A percentile compares a stretch with the other conserved stretches of the same genome.
Evolutionary conservation across 2,329 filamentous ascomycete species (phyloP).

Genomic region (Alternaria ethzedia): DNA sequence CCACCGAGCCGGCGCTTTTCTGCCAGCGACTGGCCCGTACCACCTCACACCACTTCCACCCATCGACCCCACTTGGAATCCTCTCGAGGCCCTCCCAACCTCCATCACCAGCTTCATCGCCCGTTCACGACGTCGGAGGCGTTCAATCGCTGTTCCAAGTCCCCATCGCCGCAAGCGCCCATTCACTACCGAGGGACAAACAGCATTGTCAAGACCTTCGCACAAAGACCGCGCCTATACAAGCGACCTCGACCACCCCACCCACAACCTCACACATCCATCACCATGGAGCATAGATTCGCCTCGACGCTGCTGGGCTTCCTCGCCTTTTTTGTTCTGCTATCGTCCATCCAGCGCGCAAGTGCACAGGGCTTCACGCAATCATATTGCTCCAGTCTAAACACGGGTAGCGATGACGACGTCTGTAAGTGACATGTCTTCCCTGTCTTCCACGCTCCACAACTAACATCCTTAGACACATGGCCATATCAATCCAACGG

Average conservation of each 20-base stretch:
- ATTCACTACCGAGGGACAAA: conserved; percentile 13
- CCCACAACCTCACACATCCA: conserved; percentile 4
- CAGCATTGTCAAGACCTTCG: not conserved
- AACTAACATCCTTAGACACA: conserved; percentile 22
- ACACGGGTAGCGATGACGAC: conserved; percentile 44
- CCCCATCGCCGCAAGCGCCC: conserved; percentile 6
- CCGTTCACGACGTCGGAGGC: conserved; percentile 22
- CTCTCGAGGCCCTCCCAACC: not conserved
- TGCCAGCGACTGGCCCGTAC: conserved; percentile 7
- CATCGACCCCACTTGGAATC: conserved; percentile 8
- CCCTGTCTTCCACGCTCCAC: not conserved
- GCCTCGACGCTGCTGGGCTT: conserved; percentile 20
- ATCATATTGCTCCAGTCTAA: conserved; percentile 55
- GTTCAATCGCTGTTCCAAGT: conserved; percentile 32
- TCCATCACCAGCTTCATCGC: conserved; percentile 4
- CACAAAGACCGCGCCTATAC: conserved; percentile 1
- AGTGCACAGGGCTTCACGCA: conserved; percentile 2
- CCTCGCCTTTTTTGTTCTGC: conserved; percentile 23
- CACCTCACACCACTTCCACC: conserved; percentile 16
- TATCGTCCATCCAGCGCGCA: conserved; percentile 17
- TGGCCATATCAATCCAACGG: conserved; percentile 69
- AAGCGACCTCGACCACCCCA: conserved; percentile 3
- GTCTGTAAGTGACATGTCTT: conserved; percentile 39
- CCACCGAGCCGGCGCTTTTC: not conserved
- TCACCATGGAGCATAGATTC: conserved; percentile 22